Conservation (phyloP, 2,329 filamentous ascomycete genomes). For the Elsinoe arachidis region DNA sequence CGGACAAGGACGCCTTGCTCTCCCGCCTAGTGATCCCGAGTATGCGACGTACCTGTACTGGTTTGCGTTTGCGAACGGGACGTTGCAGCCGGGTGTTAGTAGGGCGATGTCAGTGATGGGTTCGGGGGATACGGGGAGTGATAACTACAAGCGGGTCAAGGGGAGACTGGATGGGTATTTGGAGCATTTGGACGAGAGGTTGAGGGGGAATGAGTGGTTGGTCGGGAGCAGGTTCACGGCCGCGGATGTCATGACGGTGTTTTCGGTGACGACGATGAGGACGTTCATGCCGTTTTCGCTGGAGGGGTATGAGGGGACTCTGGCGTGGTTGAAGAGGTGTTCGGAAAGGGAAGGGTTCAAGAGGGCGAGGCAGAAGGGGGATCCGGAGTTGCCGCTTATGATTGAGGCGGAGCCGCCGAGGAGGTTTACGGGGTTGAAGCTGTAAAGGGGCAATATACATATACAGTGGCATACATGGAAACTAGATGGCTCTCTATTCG, state of each 20-base stretch:
- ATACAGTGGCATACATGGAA: neutral
- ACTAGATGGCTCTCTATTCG: no score
- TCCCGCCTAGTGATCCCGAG: slow-evolving; percentile 37
- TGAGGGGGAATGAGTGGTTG: slow-evolving; percentile 45
- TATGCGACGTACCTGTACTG: slow-evolving; percentile 58
- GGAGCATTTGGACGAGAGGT: slow-evolving; percentile 39
- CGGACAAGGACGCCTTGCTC: slow-evolving; percentile 41
- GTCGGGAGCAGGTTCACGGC: slow-evolving; percentile 54
- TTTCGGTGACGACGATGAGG: slow-evolving; percentile 53
- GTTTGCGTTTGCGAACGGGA: slow-evolving; percentile 48
- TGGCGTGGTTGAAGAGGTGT: slow-evolving; percentile 25
- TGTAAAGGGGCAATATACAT: neutral
- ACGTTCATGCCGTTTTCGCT: slow-evolving; percentile 36
- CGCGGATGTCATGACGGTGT: slow-evolving; percentile 58
- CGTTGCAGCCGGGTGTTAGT: slow-evolving; percentile 31
- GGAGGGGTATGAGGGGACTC: slow-evolving; percentile 20
- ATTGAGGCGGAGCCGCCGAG: slow-evolving; percentile 21
- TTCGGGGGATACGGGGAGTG: slow-evolving; percentile 23
- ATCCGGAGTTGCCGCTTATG: slow-evolving; percentile 23
- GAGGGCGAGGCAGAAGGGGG: slow-evolving; percentile 27
- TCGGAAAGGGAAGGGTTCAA: slow-evolving; percentile 22
- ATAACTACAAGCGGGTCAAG: slow-evolving; percentile 24
- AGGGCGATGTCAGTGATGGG: slow-evolving; percentile 10
- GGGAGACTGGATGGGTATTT: slow-evolving; percentile 34
- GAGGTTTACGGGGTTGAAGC: slow-evolving; percentile 23